A percentile compares a stretch with the other conserved stretches of the same genome.
Conservation (phyloP, 1,284 basidiomycete genomes). For the Ustilago tritici region DNA sequence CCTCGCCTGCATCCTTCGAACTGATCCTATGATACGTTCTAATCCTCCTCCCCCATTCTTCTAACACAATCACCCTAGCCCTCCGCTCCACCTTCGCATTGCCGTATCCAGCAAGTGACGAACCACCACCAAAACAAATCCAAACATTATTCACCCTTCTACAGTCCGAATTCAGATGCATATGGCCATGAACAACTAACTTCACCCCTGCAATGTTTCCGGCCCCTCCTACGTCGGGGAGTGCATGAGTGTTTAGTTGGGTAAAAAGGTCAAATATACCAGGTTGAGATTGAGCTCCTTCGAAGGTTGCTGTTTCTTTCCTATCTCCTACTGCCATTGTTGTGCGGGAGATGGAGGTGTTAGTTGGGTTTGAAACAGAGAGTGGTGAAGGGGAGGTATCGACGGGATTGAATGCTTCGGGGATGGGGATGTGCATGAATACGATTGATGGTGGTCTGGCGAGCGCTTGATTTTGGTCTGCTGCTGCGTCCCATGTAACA, state of each 20-base stretch:
- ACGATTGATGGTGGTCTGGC: slow-evolving; percentile 57
- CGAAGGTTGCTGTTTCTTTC: slow-evolving; percentile 42
- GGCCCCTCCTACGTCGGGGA: background rate
- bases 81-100: slow-evolving; percentile 34
- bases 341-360: background rate
- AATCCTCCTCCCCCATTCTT: slow-evolving; percentile 87
- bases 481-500: slow-evolving; percentile 33
- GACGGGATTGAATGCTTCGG: slow-evolving; percentile 57
- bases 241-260: slow-evolving; percentile 1
- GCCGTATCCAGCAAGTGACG: slow-evolving; percentile 54
- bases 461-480: slow-evolving; percentile 23
- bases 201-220: slow-evolving; percentile 22
- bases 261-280: slow-evolving; percentile 62
- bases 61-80: slow-evolving; percentile 47
- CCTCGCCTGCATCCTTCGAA: background rate
- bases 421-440: slow-evolving; percentile 68
- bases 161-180: slow-evolving; percentile 78
- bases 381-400: slow-evolving; percentile 22
- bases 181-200: slow-evolving; percentile 62
- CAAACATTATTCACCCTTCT: slow-evolving; percentile 84
- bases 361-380: background rate
- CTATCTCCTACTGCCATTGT: slow-evolving; percentile 43
- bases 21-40: slow-evolving; percentile 88
- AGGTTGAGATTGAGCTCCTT: slow-evolving; percentile 53
- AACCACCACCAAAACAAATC: slow-evolving; percentile 94